A percentile compares a stretch with the other conserved stretches of the same genome.
Evolutionary conservation across 2,329 filamentous ascomycete species (phyloP).

Genomic region (Colletotrichum tropicicola): DNA sequence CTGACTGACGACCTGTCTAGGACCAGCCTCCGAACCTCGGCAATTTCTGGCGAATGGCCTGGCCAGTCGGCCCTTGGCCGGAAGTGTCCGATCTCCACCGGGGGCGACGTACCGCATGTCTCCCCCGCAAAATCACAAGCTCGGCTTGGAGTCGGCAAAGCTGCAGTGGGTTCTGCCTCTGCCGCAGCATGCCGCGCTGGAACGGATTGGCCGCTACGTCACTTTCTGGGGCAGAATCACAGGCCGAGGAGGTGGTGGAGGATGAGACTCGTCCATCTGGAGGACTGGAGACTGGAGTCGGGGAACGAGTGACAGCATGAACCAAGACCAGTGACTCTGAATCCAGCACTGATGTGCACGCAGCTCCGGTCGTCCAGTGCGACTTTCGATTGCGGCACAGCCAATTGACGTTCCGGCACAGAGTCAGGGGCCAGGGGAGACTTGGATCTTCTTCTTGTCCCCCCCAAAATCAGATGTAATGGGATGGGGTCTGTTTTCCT

Average conservation of each 20-base stretch:
- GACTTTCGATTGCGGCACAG: background rate
- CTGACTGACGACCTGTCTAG: background rate
- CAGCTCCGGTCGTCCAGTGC: slow-evolving; percentile 24
- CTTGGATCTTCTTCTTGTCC: too few species aligned
- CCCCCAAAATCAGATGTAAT: too few species aligned
- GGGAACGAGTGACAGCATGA: background rate
- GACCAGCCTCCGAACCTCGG: slow-evolving; percentile 29
- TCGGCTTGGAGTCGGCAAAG: slow-evolving; percentile 61
- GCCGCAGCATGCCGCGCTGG: slow-evolving; percentile 4
- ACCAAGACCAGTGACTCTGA: background rate
- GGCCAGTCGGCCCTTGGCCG: slow-evolving; percentile 16
- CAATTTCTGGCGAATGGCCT: slow-evolving; percentile 24
- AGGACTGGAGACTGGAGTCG: background rate
- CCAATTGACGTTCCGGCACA: background rate
- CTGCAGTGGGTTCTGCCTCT: slow-evolving; percentile 13
- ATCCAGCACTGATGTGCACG: slow-evolving; percentile 4
- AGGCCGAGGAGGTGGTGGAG: slow-evolving; percentile 7
- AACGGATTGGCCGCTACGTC: slow-evolving; percentile 3
- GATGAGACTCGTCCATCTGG: background rate
- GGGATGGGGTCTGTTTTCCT: background rate
- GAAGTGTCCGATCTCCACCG: slow-evolving; percentile 18
- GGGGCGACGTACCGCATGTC: background rate
- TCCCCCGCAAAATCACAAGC: slow-evolving; percentile 67
- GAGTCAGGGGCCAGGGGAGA: background rate
- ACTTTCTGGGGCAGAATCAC: slow-evolving; percentile 13